phyloP scores from a whole-genome alignment of 352 stramenopile genomes.

The Thalassiosira oceanica region DNA sequence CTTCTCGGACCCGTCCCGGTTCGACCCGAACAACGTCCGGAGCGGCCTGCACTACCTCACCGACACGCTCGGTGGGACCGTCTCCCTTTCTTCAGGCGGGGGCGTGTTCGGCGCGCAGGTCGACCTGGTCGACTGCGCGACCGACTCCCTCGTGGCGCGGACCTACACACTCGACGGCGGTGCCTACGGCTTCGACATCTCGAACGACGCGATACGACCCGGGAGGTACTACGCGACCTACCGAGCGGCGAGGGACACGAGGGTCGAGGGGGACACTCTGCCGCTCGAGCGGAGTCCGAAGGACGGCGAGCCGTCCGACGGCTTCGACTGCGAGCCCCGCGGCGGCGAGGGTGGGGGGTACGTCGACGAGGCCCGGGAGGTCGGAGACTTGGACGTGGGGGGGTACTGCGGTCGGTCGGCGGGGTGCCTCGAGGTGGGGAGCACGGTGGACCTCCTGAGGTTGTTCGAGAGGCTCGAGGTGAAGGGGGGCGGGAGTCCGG shows the following conservation, averaged over 20 bases:
- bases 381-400: slow-evolving; percentile 27
- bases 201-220: not conserved
- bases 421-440: slow-evolving; percentile 36
- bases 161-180: too few relatives aligned
- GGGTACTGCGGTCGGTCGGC: slow-evolving; percentile 39
- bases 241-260: slow-evolving; percentile 7
- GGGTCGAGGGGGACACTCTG: slow-evolving; percentile 25
- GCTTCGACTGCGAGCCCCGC: slow-evolving; percentile 14
- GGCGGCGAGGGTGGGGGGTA: slow-evolving; percentile 29
- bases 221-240: slow-evolving; percentile 47
- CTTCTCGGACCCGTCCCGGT: too few relatives aligned
- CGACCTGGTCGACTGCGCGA: too few relatives aligned
- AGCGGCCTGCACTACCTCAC: too few relatives aligned
- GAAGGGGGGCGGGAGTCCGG: not conserved
- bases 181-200: too few relatives aligned
- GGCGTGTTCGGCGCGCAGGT: too few relatives aligned
- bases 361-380: not conserved
- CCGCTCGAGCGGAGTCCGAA: slow-evolving; percentile 6
- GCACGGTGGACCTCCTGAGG: slow-evolving; percentile 1
- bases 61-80: too few relatives aligned
- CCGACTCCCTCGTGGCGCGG: too few relatives aligned
- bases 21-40: too few relatives aligned
- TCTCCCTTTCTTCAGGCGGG: too few relatives aligned
- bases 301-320: not conserved
- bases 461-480: slow-evolving; percentile 12